Percentiles rank a stretch among this genome's conserved stretches.
Evolutionary conservation across 2,329 filamentous ascomycete species (phyloP).

Genomic region (Stachybotrys chartarum): DNA sequence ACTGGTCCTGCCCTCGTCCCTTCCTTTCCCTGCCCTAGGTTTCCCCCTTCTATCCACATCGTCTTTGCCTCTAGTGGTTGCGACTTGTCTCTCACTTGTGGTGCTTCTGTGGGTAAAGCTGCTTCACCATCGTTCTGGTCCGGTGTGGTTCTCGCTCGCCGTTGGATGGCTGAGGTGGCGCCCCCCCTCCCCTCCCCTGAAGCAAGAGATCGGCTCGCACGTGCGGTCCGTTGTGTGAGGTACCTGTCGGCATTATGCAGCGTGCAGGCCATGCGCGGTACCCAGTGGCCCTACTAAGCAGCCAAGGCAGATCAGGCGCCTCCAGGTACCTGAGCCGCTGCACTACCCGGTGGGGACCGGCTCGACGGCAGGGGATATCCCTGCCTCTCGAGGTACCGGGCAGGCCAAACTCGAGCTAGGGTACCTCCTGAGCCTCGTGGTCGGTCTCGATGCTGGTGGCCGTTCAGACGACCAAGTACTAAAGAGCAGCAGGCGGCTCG

Average conservation of each 20-base stretch:
- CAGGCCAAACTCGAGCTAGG: neutral
- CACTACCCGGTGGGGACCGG: neutral
- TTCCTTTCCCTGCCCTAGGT: too few relatives aligned
- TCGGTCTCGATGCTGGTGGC: neutral
- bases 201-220: neutral
- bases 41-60: too few relatives aligned
- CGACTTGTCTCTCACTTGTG: too few relatives aligned
- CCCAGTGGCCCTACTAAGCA: too few relatives aligned
- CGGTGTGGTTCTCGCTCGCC: neutral
- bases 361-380: neutral
- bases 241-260: too few relatives aligned
- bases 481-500: neutral
- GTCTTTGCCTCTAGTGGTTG: too few relatives aligned
- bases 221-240: neutral
- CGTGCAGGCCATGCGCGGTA: too few relatives aligned
- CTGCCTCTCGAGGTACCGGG: neutral
- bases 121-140: neutral
- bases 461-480: neutral
- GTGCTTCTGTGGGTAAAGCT: neutral
- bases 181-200: too few relatives aligned
- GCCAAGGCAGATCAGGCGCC: too few relatives aligned
- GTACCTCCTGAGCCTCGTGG: neutral
- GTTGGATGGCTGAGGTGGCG: neutral
- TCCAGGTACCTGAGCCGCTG: neutral
- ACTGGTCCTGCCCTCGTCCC: neutral